Conservation (phyloP, 331 rosid species). For the Saraca asoca region DNA sequence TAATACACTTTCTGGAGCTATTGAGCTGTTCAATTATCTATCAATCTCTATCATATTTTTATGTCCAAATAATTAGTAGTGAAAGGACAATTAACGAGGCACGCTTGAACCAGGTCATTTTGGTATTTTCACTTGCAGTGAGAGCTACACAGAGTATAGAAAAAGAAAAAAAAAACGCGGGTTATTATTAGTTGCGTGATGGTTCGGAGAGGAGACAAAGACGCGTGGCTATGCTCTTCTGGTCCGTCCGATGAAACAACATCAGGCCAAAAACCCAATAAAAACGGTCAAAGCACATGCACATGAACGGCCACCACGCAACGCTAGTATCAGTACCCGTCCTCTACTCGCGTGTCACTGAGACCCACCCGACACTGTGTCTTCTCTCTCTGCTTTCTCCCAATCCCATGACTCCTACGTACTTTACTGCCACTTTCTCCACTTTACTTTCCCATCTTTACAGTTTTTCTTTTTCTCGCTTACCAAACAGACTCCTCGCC, state of each 20-base stretch:
- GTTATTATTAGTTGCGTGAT: slow-evolving; percentile 15
- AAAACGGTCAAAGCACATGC: not conserved
- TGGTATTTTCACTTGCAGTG: too few species aligned
- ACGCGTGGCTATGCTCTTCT: not conserved
- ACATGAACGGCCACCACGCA: not conserved
- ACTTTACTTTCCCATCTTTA: slow-evolving; percentile 50
- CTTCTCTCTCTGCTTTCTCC: not conserved
- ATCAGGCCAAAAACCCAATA: not conserved
- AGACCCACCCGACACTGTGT: not conserved
- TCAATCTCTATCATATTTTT: too few species aligned
- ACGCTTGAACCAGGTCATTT: too few species aligned
- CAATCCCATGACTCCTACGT: slow-evolving; percentile 23
- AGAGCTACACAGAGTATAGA: too few species aligned
- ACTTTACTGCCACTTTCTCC: not conserved
- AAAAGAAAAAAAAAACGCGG: too few species aligned
- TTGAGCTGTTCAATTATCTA: too few species aligned
- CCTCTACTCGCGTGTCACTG: not conserved
- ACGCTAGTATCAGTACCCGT: not conserved
- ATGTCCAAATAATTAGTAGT: too few species aligned
- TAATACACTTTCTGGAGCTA: too few species aligned
- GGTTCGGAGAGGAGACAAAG: not conserved
- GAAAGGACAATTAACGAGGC: too few species aligned
- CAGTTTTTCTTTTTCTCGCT: slow-evolving; percentile 40
- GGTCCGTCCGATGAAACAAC: slow-evolving; percentile 18
- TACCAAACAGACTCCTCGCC: slow-evolving; percentile 47